Percentiles rank a stretch among this genome's conserved stretches.
Evolutionary conservation across 1,284 basidiomycete genomes (phyloP).

Genomic region (Sanghuangporus weigelae): DNA sequence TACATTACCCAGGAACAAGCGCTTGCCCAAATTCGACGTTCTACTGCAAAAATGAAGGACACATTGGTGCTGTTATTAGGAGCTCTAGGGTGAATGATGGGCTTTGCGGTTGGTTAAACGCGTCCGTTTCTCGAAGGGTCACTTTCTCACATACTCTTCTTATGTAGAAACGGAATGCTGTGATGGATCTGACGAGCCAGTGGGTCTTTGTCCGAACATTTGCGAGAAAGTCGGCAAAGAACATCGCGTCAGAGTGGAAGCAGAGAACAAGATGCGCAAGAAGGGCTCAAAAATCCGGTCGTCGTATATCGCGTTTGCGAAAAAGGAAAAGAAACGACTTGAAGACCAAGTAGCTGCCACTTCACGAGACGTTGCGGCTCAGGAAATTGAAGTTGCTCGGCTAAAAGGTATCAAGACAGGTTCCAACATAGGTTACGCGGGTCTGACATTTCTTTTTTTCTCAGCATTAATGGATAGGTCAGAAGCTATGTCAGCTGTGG

Average conservation of each 20-base stretch:
- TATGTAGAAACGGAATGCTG: conserved; percentile 85
- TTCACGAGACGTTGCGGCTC: conserved; percentile 51
- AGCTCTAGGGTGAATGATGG: conserved; percentile 92
- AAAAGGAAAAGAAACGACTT: conserved; percentile 81
- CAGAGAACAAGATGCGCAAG: conserved; percentile 71
- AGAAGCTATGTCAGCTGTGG: conserved; percentile 69
- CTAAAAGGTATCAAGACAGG: conserved; percentile 45
- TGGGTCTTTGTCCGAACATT: conserved; percentile 74
- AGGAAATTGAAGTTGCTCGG: conserved; percentile 65
- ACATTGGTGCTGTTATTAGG: conserved; percentile 76
- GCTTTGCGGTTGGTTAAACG: conserved; percentile 70
- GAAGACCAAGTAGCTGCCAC: conserved; percentile 54
- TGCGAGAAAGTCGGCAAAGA: conserved; percentile 76
- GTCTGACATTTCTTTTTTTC: neutral
- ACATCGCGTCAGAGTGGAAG: conserved; percentile 62
- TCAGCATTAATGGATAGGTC: conserved; percentile 63
- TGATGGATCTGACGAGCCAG: conserved; percentile 92
- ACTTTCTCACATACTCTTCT: neutral
- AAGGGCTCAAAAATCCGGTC: conserved; percentile 90
- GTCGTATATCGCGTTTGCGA: conserved; percentile 82
- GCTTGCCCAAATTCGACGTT: conserved; percentile 79
- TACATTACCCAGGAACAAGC: no score
- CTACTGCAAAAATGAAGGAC: conserved; percentile 87
- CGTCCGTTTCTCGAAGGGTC: neutral
- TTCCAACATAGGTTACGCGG: neutral